Evolutionary conservation across 2,329 filamentous ascomycete genomes (phyloP), one percentile per base, ranked within the genome.

Genomic region (Exserohilum rostratum): DNA sequence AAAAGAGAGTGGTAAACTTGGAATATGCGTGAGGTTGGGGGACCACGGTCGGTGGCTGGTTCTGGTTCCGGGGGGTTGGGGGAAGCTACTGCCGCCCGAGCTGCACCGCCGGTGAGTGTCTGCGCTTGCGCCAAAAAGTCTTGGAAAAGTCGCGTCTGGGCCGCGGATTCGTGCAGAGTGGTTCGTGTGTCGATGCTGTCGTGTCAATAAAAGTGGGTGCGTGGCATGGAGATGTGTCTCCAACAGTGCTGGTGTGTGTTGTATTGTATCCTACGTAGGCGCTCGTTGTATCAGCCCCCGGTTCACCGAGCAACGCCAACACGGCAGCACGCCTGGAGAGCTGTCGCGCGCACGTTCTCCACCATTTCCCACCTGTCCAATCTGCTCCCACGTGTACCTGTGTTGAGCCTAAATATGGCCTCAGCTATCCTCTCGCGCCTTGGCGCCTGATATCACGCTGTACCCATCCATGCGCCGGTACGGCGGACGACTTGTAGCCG

Each of bases 1-100:
- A 39, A 70, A 54, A 67, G 67, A 73, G 71, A 70, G 68, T 66
- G 67, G 58, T 62, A 58, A 58, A 57, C 64, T 68, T 70, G 53
- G 63, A 63, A 62, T 65, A 64, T 66, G 60, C 54, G 61, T 61
- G 61, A 63, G 67, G 66, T 60, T 68, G 66, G 68, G 57, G 27
- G 50, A 50, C 42, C 44, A 50, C 31, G 44, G 42, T 27, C 37
- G 57, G 47, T 60, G 57, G 57, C 50, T 57, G 55, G 55, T 40
- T 37, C 34, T 27, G 46, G 43, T 63, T 62, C 55, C 64, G 64
- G 69, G 61, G 44, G 52, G 52, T 45, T 55, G 52, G 53, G 54
- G 29, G 44, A 47, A 45, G 39, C 56, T 46, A 46, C 55, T 55
- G 20, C 40, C 37, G 38, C 44, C 25, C 50, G 27, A 34, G 38